Percentiles rank a stretch among this genome's conserved stretches.
phyloP scores from a whole-genome alignment of 306 rosid genomes.

The Quercus cerris region DNA sequence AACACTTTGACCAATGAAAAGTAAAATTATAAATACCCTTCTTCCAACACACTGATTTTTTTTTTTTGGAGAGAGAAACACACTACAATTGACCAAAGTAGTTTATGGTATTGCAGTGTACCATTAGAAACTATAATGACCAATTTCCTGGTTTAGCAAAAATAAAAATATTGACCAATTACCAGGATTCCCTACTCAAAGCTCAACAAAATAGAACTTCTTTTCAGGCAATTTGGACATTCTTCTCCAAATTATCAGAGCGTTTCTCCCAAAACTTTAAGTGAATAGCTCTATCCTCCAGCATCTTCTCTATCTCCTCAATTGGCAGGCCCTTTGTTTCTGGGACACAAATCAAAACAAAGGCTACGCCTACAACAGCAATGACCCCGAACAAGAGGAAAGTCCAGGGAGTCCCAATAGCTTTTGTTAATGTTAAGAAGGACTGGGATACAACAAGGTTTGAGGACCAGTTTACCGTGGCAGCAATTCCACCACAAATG shows the following conservation, averaged over 20 bases:
- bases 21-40: too few relatives aligned
- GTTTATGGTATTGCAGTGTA: too few relatives aligned
- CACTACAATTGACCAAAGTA: too few relatives aligned
- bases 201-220: background rate
- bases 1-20: too few relatives aligned
- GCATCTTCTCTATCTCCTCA: slow-evolving; percentile 65
- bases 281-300: slow-evolving; percentile 36
- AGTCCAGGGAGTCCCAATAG: slow-evolving; percentile 52
- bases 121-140: too few relatives aligned
- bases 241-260: background rate
- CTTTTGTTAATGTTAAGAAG: slow-evolving; percentile 37
- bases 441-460: slow-evolving; percentile 55
- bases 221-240: background rate
- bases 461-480: slow-evolving; percentile 51
- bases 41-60: too few relatives aligned
- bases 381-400: slow-evolving; percentile 43
- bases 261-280: slow-evolving; percentile 47
- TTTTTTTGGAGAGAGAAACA: too few relatives aligned
- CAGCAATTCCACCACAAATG: slow-evolving; percentile 58
- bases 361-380: slow-evolving; percentile 39
- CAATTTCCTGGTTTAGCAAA: too few relatives aligned
- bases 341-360: slow-evolving; percentile 53
- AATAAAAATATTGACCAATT: too few relatives aligned
- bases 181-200: background rate
- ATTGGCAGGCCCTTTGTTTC: slow-evolving; percentile 68